Conservation (phyloP, 129 eudicot species). For the Solidago caesia region DNA sequence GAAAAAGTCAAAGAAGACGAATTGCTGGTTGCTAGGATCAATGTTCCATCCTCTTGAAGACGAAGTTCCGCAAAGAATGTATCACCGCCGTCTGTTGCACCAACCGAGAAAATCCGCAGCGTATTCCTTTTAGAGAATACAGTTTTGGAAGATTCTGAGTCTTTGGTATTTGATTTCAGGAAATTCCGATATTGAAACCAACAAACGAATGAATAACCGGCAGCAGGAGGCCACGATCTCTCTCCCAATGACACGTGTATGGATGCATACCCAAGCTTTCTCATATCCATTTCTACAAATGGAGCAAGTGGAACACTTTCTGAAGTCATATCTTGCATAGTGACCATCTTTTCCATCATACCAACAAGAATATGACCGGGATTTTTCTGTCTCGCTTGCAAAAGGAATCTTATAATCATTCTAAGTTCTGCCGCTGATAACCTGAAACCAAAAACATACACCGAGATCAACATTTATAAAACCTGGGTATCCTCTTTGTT, state of each 20-base stretch:
- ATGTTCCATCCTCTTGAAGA: conserved; percentile 87
- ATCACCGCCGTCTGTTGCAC: conserved; percentile 62
- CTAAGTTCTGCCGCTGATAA: conserved; percentile 84
- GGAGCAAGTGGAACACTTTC: conserved; percentile 84
- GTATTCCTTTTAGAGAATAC: conserved; percentile 48
- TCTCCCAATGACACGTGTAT: conserved; percentile 93
- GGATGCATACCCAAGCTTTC: conserved; percentile 84
- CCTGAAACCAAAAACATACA: conserved; percentile 43
- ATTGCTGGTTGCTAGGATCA: conserved; percentile 91
- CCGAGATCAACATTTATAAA: conserved; percentile 12
- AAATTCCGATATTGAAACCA: conserved; percentile 89
- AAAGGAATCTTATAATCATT: conserved; percentile 71
- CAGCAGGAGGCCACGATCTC: conserved; percentile 99
- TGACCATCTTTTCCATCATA: conserved; percentile 88
- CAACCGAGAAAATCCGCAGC: conserved; percentile 81
- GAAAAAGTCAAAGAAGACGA: conserved; percentile 82
- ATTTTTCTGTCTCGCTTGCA: conserved; percentile 66
- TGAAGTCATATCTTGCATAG: conserved; percentile 66
- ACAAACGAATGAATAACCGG: conserved; percentile 96
- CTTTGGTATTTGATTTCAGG: conserved; percentile 52
- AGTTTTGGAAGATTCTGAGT: conserved; percentile 48
- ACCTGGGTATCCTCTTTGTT: not conserved
- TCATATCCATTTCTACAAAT: conserved; percentile 92
- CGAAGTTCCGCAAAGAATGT: conserved; percentile 78
- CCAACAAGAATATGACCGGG: conserved; percentile 76